Evolutionary conservation across 2,329 filamentous ascomycete genomes (phyloP).

Genomic region (Byssochlamys sp.): DNA sequence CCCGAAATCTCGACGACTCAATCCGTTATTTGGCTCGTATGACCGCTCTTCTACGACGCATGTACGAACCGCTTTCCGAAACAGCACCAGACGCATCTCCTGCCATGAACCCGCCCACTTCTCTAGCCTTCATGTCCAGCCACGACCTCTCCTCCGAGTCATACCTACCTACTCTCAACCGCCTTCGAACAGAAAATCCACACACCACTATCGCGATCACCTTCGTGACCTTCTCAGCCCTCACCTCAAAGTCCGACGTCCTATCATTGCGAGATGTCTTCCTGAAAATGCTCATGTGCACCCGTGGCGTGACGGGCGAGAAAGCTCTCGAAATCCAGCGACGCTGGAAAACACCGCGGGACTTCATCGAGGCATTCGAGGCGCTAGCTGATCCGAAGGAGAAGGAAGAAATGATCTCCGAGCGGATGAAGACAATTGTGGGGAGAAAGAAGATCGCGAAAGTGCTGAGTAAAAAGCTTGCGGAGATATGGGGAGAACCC

Average conservation of each 20-base stretch:
- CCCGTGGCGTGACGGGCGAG: slow-evolving; percentile 62
- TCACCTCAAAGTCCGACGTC: slow-evolving; percentile 65
- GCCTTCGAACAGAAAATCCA: slow-evolving; percentile 45
- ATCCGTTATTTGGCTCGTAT: slow-evolving; percentile 65
- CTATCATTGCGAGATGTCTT: slow-evolving; percentile 66
- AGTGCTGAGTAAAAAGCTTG: slow-evolving; percentile 57
- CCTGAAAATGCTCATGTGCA: slow-evolving; percentile 80
- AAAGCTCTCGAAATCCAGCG: slow-evolving; percentile 72
- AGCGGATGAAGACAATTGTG: slow-evolving; percentile 47
- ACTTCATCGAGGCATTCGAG: slow-evolving; percentile 61
- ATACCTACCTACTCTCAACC: slow-evolving; percentile 54
- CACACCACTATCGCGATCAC: slow-evolving; percentile 50
- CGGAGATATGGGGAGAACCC: slow-evolving; percentile 57
- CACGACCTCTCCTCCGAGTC: slow-evolving; percentile 51
- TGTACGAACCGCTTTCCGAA: slow-evolving; percentile 39
- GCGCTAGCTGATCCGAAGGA: slow-evolving; percentile 44
- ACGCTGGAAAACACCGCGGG: slow-evolving; percentile 63
- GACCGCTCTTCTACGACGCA: slow-evolving; percentile 57
- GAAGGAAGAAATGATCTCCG: slow-evolving; percentile 52
- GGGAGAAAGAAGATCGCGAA: slow-evolving; percentile 61
- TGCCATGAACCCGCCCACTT: slow-evolving; percentile 18
- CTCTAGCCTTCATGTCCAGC: slow-evolving; percentile 57
- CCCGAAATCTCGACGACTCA: slow-evolving; percentile 64
- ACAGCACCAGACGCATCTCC: slow-evolving; percentile 1
- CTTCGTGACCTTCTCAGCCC: slow-evolving; percentile 60